Conservation (phyloP, 2,329 filamentous ascomycete species). For the Teratosphaeria destructans region DNA sequence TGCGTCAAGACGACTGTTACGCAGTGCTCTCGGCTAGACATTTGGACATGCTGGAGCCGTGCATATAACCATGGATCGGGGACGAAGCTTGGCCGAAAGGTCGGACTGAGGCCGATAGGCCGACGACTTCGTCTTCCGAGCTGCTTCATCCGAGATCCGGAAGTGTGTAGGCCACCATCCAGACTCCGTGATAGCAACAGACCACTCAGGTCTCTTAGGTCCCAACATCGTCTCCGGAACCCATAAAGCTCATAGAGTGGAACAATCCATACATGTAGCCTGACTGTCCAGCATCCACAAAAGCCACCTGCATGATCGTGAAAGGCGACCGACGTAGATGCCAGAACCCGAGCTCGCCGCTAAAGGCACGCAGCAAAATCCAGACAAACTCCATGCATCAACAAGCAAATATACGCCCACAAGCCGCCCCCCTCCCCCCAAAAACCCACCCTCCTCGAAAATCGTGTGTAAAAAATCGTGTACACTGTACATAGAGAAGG, state of each 20-base stretch:
- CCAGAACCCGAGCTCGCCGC: no score
- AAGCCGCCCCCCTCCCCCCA: no score
- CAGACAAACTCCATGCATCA: not conserved
- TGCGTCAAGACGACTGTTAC: not conserved
- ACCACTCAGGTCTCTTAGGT: no score
- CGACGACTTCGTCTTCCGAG: not conserved
- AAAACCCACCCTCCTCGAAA: not conserved
- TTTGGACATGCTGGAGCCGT: not conserved
- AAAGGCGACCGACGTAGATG: not conserved
- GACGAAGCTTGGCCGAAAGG: not conserved
- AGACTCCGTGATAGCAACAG: no score
- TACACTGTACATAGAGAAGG: not conserved
- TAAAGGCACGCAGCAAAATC: not conserved
- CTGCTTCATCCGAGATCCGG: not conserved
- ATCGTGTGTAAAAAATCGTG: not conserved
- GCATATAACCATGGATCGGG: no score
- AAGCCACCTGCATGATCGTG: no score
- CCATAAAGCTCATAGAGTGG: no score
- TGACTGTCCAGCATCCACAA: no score
- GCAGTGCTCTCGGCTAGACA: not conserved
- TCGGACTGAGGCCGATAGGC: not conserved
- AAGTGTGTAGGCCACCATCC: not conserved
- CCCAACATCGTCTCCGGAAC: no score
- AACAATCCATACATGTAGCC: no score
- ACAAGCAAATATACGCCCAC: no score